Percentiles rank a stretch among this genome's conserved stretches.
phyloP scores from a whole-genome alignment of 2,329 filamentous ascomycete species.

The Penicillium verrucosum region DNA sequence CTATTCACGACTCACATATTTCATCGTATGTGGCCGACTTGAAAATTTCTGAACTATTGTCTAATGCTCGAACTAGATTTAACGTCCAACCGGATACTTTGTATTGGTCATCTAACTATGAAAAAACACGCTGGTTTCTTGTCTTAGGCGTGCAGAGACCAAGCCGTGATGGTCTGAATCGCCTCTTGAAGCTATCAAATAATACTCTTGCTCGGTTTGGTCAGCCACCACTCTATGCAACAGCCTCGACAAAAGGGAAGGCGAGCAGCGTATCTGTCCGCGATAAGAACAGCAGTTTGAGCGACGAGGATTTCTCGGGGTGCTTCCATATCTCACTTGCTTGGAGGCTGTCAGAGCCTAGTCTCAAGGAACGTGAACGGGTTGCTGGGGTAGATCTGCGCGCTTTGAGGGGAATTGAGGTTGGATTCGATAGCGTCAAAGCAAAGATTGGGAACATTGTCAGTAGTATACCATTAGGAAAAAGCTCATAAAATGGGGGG shows the following conservation, averaged over 20 bases:
- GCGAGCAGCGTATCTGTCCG: background rate
- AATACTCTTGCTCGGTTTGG: conserved; percentile 55
- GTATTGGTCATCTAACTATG: conserved; percentile 65
- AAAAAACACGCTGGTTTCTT: conserved; percentile 74
- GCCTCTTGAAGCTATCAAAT: conserved; percentile 68
- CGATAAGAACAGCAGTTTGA: conserved; percentile 1
- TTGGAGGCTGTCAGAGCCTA: conserved; percentile 66
- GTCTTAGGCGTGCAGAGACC: conserved; percentile 62
- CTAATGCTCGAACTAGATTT: conserved; percentile 44
- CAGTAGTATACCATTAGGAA: conserved; percentile 31
- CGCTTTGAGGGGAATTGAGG: conserved; percentile 41
- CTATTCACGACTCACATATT: conserved; percentile 44
- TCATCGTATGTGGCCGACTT: conserved; percentile 40
- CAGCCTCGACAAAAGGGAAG: background rate
- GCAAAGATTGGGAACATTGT: conserved; percentile 72
- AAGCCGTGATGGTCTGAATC: conserved; percentile 55
- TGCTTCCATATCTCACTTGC: conserved; percentile 87
- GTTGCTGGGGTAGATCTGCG: conserved; percentile 25
- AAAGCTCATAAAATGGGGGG: no score
- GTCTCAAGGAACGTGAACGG: conserved; percentile 40
- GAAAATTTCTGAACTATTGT: background rate
- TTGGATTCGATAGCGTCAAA: conserved; percentile 63
- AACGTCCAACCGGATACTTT: conserved; percentile 46
- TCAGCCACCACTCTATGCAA: conserved; percentile 68
- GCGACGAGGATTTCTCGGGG: conserved; percentile 45